Base-by-base conservation (phyloP, 2,329 filamentous ascomycete genomes). In the Plectosphaerella cucumerina region DNA sequence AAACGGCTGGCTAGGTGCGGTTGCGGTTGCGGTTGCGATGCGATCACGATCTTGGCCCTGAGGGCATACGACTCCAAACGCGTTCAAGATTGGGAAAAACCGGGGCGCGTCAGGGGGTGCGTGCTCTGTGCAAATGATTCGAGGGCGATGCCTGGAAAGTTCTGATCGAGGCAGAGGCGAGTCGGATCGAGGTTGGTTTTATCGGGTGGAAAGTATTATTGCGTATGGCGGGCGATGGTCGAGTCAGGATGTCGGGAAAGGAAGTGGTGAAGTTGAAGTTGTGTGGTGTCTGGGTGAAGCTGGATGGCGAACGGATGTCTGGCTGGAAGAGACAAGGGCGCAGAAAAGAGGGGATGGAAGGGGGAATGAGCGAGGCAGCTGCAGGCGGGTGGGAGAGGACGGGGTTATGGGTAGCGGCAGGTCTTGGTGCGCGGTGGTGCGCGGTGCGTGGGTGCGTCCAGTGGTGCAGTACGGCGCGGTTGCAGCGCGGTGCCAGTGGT, bases 31-130 rank as follows among this genome's bases (percentile, higher is more conserved):
- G n/a, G n/a, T n/a, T n/a, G n/a, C n/a, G 45, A 47, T 52, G 44
- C 31, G 23, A 51, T 51, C 44, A 45, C 52, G 49, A 51, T 44
- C 42, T 50, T 33, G 48, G 31, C 31, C 3, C 26, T 4, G 17
- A 51, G n/a, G 22, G n/a, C 18, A 18, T 20, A 42, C 39, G 17
- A 18, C 18, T 20, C n/a, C 10, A 18, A 18, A 18, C n/a, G 39
- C 39, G 39, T 17, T 18, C n/a, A 18, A 42, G 39, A 20, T 20
- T 31, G 26, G 39, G 39, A 42, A 42, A n/a, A 42, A 42, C 11
- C 17, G 39, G 39, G 39, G 39, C 39, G 39, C 39, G 39, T 42
- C n/a, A 31, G 26, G 26, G 26, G 26, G 26, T 31, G 8, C 26
- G 12, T 3, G 26, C 12, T 31, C 12, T 8, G 9, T 8, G 26